Percentiles rank a stretch among this genome's conserved stretches.
These are phyloP conservation scores for Lachancea quebecensis DNA, from an alignment of 805 yeast genomes.

Conservation along the genomic window DNA sequence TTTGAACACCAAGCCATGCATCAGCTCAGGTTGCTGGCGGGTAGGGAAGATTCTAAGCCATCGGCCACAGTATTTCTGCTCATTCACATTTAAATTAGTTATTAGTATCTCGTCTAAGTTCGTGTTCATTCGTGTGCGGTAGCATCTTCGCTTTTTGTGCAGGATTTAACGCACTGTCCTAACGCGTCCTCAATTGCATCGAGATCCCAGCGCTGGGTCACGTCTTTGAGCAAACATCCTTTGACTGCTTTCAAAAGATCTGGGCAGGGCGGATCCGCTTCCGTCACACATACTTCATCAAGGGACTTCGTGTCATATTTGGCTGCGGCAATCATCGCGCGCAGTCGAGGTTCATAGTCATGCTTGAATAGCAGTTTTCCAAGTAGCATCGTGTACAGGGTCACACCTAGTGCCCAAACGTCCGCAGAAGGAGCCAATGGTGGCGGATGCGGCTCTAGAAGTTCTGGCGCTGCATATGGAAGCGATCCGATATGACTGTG, in stretches of 20 bases:
- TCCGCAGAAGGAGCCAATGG: constrained; percentile 63
- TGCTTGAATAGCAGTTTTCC: constrained; percentile 81
- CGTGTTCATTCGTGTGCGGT: no score
- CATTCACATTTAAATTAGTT: no score
- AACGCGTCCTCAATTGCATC: constrained; percentile 28
- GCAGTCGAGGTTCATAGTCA: constrained; percentile 70
- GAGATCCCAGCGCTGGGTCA: constrained; percentile 46
- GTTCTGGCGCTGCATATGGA: constrained; percentile 90
- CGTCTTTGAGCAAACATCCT: constrained; percentile 50
- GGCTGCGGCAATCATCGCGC: constrained; percentile 65
- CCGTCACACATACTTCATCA: constrained; percentile 33
- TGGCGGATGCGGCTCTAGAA: constrained; percentile 51
- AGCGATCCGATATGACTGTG: constrained; percentile 78
- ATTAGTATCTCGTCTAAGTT: no score
- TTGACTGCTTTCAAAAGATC: constrained; percentile 33
- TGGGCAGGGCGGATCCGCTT: constrained; percentile 10
- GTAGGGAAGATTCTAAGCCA: no score
- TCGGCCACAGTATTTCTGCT: no score
- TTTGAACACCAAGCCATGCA: no score
- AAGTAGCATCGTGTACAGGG: constrained; percentile 62
- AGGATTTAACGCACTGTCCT: background rate
- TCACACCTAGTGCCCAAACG: constrained; percentile 86
- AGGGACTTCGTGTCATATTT: constrained; percentile 47
- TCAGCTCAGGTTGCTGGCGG: no score
- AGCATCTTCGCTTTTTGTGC: no score